Conservation (phyloP, 352 stramenopile genomes). For the Phytophthora vignae region DNA sequence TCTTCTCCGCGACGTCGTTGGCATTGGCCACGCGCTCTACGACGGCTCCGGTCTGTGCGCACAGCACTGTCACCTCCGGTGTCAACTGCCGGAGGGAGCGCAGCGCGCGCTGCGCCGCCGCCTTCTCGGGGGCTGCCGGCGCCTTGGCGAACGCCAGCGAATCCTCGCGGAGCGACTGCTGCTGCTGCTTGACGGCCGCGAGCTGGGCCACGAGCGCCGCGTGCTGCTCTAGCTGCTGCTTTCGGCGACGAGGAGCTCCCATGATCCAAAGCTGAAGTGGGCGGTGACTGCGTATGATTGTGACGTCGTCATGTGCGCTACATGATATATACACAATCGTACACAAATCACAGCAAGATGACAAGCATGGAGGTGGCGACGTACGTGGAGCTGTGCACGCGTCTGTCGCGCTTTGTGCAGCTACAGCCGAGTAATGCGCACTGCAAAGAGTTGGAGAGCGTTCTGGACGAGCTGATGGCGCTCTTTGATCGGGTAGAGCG, state of each 20-base stretch:
- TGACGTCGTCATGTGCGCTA: constrained; percentile 2
- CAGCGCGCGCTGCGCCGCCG: constrained; percentile 53
- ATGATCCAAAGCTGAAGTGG: constrained; percentile 30
- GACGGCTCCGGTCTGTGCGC: constrained; percentile 80
- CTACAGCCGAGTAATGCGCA: constrained; percentile 25
- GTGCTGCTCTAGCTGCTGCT: constrained; percentile 55
- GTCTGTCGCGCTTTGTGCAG: constrained; percentile 69
- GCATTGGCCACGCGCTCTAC: constrained; percentile 87
- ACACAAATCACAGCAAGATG: constrained; percentile 3
- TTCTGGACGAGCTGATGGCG: constrained; percentile 38
- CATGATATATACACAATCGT: background rate
- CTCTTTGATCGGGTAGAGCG: constrained; percentile 41
- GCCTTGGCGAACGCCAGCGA: constrained; percentile 52
- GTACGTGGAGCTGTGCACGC: constrained; percentile 72
- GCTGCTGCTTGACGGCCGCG: constrained; percentile 51
- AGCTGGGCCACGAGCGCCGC: constrained; percentile 69
- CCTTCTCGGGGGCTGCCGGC: constrained; percentile 57
- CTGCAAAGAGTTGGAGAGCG: constrained; percentile 26
- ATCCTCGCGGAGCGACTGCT: constrained; percentile 45
- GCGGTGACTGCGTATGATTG: background rate
- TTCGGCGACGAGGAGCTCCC: constrained; percentile 28
- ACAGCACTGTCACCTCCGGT: constrained; percentile 75
- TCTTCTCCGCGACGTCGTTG: constrained; percentile 91
- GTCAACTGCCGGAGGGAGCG: constrained; percentile 64
- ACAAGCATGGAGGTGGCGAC: constrained; percentile 43